Percentiles rank a stretch among this genome's conserved stretches.
Evolutionary conservation across 2,329 filamentous ascomycete genomes (phyloP).

Genomic region (Nothophaeocryptopus gaeumannii): DNA sequence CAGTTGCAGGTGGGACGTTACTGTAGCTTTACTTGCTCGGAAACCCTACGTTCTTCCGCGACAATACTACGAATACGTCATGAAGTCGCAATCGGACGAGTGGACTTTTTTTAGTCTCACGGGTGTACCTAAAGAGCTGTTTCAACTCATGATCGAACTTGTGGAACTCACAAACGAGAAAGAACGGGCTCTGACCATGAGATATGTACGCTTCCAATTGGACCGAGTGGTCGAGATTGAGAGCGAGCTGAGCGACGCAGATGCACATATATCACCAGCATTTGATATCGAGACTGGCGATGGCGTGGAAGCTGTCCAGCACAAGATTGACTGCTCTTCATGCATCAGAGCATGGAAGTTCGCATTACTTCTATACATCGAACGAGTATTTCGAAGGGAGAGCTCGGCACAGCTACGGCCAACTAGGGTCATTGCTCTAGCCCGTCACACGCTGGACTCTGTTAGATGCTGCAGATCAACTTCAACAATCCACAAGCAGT

Average conservation of each 20-base stretch:
- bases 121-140: constrained; percentile 2
- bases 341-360: constrained; percentile 6
- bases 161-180: constrained; percentile 6
- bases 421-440: not conserved
- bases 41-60: not conserved
- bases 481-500: constrained; percentile 1
- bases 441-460: not conserved
- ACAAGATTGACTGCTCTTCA: not conserved
- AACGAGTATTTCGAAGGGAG: constrained; percentile 1
- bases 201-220: not conserved
- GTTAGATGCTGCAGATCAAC: not conserved
- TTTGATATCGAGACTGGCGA: not conserved
- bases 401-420: not conserved
- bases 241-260: not conserved
- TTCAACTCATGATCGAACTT: constrained; percentile 1
- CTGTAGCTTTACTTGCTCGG: constrained; percentile 4
- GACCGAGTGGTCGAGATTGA: not conserved
- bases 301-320: not conserved
- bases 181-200: constrained; percentile 1
- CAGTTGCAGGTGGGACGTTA: constrained; percentile 2
- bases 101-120: constrained; percentile 6
- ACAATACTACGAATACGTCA: constrained; percentile 6
- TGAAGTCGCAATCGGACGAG: constrained; percentile 2
- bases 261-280: not conserved
- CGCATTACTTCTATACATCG: constrained; percentile 1